Conservation (phyloP, 139 green algal genomes). For the Mesotaenium endlicherianum region DNA sequence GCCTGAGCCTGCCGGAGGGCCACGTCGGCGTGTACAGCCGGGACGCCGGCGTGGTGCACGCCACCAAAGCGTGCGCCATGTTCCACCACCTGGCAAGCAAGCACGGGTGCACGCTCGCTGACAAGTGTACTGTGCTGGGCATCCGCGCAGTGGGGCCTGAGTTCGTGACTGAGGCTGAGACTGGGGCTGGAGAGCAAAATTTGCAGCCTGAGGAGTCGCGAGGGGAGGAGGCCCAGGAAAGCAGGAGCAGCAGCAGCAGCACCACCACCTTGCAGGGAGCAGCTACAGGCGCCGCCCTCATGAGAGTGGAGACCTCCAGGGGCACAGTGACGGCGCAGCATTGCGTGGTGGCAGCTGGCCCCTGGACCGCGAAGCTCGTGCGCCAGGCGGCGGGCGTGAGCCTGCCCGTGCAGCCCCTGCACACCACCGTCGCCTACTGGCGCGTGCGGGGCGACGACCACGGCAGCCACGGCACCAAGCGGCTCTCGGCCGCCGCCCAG, state of each 20-base stretch:
- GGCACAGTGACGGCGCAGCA: not conserved
- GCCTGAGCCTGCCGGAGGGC: constrained; percentile 15
- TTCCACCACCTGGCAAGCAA: constrained; percentile 40
- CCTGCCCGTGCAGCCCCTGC: not conserved
- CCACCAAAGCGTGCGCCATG: constrained; percentile 36
- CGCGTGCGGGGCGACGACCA: not conserved
- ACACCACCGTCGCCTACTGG: constrained; percentile 38
- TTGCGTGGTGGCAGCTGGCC: constrained; percentile 5
- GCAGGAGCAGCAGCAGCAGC: too few species aligned
- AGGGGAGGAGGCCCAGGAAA: not conserved
- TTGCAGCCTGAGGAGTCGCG: not conserved
- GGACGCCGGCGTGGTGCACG: constrained; percentile 34
- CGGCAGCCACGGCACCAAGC: not conserved
- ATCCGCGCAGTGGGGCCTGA: not conserved
- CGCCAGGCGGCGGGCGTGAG: not conserved
- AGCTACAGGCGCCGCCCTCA: not conserved
- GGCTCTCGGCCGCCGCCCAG: not conserved
- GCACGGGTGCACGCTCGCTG: constrained; percentile 23
- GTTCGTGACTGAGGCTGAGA: not conserved
- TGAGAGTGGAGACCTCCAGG: not conserved
- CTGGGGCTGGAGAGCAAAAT: too few species aligned
- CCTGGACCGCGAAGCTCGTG: constrained; percentile 8
- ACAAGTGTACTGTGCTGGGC: constrained; percentile 1
- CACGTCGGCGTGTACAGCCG: constrained; percentile 32
- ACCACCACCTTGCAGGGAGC: too few species aligned